Base-by-base conservation (phyloP, 441 rosid genomes). In the Brassica hybrid region DNA sequence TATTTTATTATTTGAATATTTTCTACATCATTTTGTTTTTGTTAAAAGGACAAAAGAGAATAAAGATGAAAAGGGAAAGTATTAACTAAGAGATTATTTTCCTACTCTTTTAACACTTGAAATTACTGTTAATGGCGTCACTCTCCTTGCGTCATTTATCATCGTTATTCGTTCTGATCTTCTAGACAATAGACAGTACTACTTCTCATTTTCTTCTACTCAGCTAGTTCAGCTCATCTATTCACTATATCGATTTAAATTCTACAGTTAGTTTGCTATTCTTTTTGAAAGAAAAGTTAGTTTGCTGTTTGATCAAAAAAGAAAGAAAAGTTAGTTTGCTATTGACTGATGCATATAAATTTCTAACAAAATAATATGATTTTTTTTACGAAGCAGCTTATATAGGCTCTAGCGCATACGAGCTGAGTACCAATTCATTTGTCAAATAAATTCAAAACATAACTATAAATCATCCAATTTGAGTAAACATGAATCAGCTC, bases 71-170 rank as follows among this genome's bases (percentile, higher is more conserved):
- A 25, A 6, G 10, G 65, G 11, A 60, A 60, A 25, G 18, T 57
- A 19, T 9, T 57, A n/a, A 52, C 8, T 48, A 52, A 0, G 52
- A 1, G 56, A 48, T 54, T 17, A 52, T 54, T 57, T 19, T 43
- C 50, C 50, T 57, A 9, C 25, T 36, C 16, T 34, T 48, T 25
- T 6, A 63, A 64, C 68, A 38, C 19, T 19, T 11, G 2, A 65
- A n/a, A 6, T 41, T 12, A 56, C 34, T 32, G 0, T 63, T 7
- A 57, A 18, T 32, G 69, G 45, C 81, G 74, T 78, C 81, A 78
- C 74, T 73, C 36, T 21, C 34, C 63, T 70, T 52, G 50, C 81
- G 81, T 78, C 76, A 77, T 21, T 21, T 38, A 58, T 17, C 4
- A 36, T 69, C 52, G 19, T 61, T 59, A 45, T 18, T 60, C 68